Percentiles rank a stretch among this genome's conserved stretches.
phyloP scores from a whole-genome alignment of 306 rosid species.

The Casuarina equisetifolia region DNA sequence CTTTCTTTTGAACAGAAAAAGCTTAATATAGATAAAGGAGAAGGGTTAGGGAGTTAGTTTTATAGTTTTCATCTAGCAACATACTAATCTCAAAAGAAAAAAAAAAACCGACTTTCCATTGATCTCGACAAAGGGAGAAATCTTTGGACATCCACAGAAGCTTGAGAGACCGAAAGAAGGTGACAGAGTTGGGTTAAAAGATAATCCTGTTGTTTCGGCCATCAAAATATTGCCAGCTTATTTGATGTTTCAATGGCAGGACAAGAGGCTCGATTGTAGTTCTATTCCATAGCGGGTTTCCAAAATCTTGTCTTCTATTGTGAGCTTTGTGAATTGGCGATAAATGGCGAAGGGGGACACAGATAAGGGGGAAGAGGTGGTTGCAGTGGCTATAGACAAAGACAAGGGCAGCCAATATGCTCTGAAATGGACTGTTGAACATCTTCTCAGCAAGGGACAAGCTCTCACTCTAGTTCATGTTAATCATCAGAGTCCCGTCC shows the following conservation, averaged over 20 bases:
- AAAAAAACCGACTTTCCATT: neutral
- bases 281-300: neutral
- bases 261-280: neutral
- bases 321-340: neutral
- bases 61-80: neutral
- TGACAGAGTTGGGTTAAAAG: neutral
- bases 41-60: neutral
- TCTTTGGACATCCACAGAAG: neutral
- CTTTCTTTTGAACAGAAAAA: neutral
- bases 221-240: neutral
- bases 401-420: constrained; percentile 77
- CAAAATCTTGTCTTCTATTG: neutral
- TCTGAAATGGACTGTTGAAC: constrained; percentile 79
- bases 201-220: neutral
- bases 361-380: constrained; percentile 48
- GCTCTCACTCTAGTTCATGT: constrained; percentile 58
- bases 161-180: neutral
- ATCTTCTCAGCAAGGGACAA: constrained; percentile 72
- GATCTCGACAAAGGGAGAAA: neutral
- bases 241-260: neutral
- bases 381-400: constrained; percentile 76
- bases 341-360: constrained; percentile 40
- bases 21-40: constrained; percentile 1
- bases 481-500: constrained; percentile 43
- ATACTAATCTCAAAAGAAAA: neutral